These are phyloP conservation scores for Fusarium pseudonygamai DNA, from an alignment of 2,329 filamentous ascomycete species.

Conservation along the genomic window DNA sequence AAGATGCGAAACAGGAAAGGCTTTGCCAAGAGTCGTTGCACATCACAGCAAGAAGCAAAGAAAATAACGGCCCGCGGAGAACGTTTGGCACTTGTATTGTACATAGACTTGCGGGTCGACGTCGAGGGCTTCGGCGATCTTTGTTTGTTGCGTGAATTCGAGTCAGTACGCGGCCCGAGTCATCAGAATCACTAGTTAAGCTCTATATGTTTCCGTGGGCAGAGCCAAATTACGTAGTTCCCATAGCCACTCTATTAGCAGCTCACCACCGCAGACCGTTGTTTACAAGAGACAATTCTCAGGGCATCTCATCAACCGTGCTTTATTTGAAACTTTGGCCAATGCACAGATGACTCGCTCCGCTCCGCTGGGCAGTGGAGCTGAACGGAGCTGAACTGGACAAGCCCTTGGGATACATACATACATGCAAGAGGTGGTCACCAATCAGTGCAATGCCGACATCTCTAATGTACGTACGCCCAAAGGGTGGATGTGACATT, in stretches of 20 bases:
- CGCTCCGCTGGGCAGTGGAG: not conserved
- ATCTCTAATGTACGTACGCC: not conserved
- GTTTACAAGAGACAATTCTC: constrained; percentile 7
- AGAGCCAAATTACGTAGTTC: constrained; percentile 16
- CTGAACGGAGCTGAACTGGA: constrained; percentile 2
- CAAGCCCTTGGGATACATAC: not conserved
- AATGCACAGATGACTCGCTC: not conserved
- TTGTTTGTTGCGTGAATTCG: constrained; percentile 13
- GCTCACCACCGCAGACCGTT: not conserved
- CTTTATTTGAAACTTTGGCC: constrained; percentile 13
- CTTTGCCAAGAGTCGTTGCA: constrained; percentile 21
- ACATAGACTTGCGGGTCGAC: not conserved
- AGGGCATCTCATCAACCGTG: constrained; percentile 22
- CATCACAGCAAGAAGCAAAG: not conserved
- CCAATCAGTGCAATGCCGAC: constrained; percentile 24
- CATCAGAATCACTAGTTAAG: not conserved
- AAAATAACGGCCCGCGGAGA: not conserved
- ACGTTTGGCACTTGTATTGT: not conserved
- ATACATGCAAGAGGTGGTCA: not conserved
- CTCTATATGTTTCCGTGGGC: not conserved
- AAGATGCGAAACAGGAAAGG: not conserved
- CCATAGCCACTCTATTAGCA: constrained; percentile 11
- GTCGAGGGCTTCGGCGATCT: constrained; percentile 4
- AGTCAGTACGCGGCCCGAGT: constrained; percentile 2
- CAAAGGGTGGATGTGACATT: constrained; percentile 5